A percentile compares a stretch with the other conserved stretches of the same genome.
Conservation (phyloP, 208 protist species). For the Trypanosoma grayi region DNA sequence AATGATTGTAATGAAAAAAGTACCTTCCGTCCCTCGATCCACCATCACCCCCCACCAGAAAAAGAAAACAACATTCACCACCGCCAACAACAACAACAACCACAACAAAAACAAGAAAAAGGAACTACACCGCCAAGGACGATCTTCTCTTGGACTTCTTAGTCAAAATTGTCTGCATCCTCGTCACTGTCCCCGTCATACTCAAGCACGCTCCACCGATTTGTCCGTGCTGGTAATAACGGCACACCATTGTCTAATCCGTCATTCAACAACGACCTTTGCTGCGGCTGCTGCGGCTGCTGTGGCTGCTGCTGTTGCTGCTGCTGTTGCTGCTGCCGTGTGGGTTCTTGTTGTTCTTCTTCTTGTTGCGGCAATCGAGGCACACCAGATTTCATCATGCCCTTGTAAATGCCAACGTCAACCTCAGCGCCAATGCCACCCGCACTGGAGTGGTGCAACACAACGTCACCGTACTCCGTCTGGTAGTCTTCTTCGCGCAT, state of each 20-base stretch:
- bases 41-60: no score
- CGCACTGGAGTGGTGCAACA: not conserved
- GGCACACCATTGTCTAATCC: conserved; percentile 20
- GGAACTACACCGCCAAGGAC: not conserved
- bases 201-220: conserved; percentile 77
- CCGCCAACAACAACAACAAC: no score
- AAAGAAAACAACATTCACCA: no score
- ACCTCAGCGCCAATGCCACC: not conserved
- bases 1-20: no score
- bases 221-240: conserved; percentile 26
- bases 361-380: no score
- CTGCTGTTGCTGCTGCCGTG: not conserved
- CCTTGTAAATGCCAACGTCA: conserved; percentile 2
- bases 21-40: no score
- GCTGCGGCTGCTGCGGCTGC: not conserved
- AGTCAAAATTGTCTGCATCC: conserved; percentile 11
- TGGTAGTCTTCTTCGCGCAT: conserved; percentile 39
- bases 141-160: not conserved
- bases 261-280: not conserved
- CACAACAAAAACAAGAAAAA: not conserved
- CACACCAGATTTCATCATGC: not conserved
- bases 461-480: conserved; percentile 5
- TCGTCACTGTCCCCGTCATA: conserved; percentile 54
- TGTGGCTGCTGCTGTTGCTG: no score
- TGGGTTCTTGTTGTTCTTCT: not conserved